phyloP scores from a whole-genome alignment of 352 stramenopile genomes.

The Peronospora destructor region DNA sequence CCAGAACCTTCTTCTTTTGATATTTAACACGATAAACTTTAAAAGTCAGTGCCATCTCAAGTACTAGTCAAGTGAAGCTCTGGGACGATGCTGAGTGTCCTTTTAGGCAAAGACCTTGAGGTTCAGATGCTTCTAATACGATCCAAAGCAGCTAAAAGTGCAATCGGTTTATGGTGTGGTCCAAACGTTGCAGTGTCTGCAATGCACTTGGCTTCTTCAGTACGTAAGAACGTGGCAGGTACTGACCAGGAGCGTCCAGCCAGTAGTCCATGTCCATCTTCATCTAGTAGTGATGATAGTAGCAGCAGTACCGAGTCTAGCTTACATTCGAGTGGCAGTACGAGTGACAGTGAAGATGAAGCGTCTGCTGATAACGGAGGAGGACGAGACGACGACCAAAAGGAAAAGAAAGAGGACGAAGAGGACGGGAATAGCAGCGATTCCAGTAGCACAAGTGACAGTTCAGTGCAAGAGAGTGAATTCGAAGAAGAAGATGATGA shows the following conservation, averaged over 20 bases:
- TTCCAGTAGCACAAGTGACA: constrained; percentile 35
- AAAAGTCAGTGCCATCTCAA: constrained; percentile 2
- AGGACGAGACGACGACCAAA: constrained; percentile 20
- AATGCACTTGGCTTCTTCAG: neutral
- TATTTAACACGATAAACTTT: constrained; percentile 8
- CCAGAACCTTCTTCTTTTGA: neutral
- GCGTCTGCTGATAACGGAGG: constrained; percentile 9
- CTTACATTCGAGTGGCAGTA: constrained; percentile 28
- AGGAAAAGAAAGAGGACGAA: constrained; percentile 25
- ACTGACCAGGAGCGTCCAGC: constrained; percentile 22
- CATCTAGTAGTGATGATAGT: constrained; percentile 30
- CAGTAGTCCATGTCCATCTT: constrained; percentile 37
- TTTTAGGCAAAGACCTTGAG: constrained; percentile 4
- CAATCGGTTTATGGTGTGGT: constrained; percentile 8
- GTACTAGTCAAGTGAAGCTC: constrained; percentile 10
- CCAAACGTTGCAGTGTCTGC: constrained; percentile 4
- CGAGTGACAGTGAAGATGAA: constrained; percentile 27
- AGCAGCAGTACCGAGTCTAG: constrained; percentile 30
- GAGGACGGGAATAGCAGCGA: constrained; percentile 28
- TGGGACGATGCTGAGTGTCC: constrained; percentile 18
- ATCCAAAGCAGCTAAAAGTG: constrained; percentile 5
- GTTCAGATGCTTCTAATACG: neutral
- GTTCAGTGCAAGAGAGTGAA: constrained; percentile 22
- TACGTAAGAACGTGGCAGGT: constrained; percentile 2
- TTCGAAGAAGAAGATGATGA: constrained; percentile 19